These are phyloP conservation scores for Taphrina pruni DNA, from an alignment of 1,139 yeast species.

Conservation along the genomic window DNA sequence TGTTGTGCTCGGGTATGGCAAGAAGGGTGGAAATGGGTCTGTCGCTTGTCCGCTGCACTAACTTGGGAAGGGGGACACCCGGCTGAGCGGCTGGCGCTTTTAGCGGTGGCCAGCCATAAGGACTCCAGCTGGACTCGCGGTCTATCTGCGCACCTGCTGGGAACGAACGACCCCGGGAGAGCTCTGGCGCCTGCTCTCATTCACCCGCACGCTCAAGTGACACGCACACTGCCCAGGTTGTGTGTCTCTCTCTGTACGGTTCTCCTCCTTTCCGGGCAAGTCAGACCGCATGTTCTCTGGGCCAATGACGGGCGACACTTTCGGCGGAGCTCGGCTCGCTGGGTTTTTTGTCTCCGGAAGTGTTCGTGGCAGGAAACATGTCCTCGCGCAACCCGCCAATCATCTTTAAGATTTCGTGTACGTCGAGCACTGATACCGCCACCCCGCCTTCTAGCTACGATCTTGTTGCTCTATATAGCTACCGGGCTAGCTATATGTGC, in stretches of 20 bases:
- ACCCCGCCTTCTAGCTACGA: too few species aligned
- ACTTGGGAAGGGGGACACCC: not conserved
- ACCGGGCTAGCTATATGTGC: too few species aligned
- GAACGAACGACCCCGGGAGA: too few species aligned
- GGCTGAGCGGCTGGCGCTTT: slow-evolving; percentile 3
- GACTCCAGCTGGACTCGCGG: too few species aligned
- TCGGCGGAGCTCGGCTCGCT: not conserved
- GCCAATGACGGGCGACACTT: not conserved
- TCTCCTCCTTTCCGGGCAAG: not conserved
- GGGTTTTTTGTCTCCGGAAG: not conserved
- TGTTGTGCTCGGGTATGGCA: slow-evolving; percentile 12
- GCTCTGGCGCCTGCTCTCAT: too few species aligned
- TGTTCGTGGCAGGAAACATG: not conserved
- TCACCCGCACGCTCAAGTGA: too few species aligned
- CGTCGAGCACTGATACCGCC: too few species aligned
- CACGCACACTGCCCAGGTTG: too few species aligned
- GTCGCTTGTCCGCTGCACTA: not conserved
- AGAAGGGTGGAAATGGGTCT: slow-evolving; percentile 4
- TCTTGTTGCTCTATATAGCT: too few species aligned
- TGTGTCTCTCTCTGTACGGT: too few species aligned
- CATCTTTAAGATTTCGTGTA: not conserved
- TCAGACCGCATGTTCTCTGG: not conserved
- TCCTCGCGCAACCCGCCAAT: not conserved
- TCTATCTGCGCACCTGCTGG: too few species aligned
- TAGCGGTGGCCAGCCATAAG: too few species aligned